These are phyloP conservation scores for Nectriaceae sp. DNA, from an alignment of 2,329 filamentous ascomycete species.

Conservation along the genomic window DNA sequence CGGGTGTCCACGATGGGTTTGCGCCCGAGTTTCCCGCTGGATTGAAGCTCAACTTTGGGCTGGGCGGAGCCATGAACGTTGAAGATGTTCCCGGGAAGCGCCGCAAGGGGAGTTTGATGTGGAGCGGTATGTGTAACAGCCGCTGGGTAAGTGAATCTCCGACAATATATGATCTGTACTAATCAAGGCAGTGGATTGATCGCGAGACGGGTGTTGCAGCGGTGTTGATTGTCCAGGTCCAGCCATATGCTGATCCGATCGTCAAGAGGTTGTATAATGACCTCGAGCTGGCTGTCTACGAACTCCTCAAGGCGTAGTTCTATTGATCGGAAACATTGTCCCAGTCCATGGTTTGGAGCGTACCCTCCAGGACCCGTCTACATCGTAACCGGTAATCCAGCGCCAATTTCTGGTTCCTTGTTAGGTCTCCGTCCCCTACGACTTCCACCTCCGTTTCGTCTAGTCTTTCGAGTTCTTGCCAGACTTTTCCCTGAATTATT, in stretches of 20 bases:
- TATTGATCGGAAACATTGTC: conserved; percentile 23
- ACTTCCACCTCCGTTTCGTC: conserved; percentile 48
- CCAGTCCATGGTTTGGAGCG: conserved; percentile 41
- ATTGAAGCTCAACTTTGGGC: conserved; percentile 37
- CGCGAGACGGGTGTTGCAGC: conserved; percentile 41
- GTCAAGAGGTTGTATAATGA: conserved; percentile 39
- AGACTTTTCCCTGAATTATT: conserved; percentile 46
- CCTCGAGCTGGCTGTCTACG: conserved; percentile 42
- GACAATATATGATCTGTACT: not conserved
- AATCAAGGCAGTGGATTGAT: conserved; percentile 37
- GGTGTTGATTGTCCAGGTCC: conserved; percentile 40
- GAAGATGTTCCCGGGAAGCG: conserved; percentile 42
- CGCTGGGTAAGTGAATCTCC: conserved; percentile 40
- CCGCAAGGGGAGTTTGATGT: conserved; percentile 44
- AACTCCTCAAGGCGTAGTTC: conserved; percentile 3
- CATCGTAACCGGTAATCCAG: conserved; percentile 52
- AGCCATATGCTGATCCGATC: conserved; percentile 40
- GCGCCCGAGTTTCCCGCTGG: conserved; percentile 39
- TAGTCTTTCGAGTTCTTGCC: conserved; percentile 46
- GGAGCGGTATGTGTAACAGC: conserved; percentile 44
- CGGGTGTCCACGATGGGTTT: conserved; percentile 26
- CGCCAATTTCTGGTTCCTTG: conserved; percentile 50
- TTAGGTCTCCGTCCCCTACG: conserved; percentile 43
- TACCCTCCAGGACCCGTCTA: conserved; percentile 47
- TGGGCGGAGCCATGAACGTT: conserved; percentile 42